A percentile compares a stretch with the other conserved stretches of the same genome.
These are phyloP conservation scores for Diddensiella santjacobensis DNA, from an alignment of 805 yeast species.

Conservation along the genomic window DNA sequence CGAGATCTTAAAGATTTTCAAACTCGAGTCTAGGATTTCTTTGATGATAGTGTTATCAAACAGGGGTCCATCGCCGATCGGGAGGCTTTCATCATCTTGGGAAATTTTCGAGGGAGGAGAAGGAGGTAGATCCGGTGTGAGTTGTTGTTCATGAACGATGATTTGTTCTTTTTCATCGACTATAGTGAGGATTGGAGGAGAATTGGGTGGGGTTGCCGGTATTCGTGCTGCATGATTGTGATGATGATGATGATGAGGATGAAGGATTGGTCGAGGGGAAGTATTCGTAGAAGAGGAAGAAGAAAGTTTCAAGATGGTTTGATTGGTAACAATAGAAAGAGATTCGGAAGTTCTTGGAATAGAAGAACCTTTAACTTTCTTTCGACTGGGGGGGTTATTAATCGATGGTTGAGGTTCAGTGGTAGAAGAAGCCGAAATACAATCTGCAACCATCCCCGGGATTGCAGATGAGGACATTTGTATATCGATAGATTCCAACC, in stretches of 20 bases:
- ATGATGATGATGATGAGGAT: neutral
- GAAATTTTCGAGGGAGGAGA: constrained; percentile 3
- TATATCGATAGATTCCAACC: too few species aligned
- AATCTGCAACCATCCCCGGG: neutral
- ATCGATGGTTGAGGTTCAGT: neutral
- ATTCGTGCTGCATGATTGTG: neutral
- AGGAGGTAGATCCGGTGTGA: neutral
- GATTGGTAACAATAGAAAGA: too few species aligned
- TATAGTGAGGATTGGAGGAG: neutral
- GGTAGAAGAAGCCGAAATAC: neutral
- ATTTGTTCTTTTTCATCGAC: constrained; percentile 1
- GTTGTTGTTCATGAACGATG: neutral
- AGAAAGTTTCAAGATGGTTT: too few species aligned
- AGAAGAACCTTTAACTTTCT: neutral
- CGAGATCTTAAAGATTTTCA: constrained; percentile 13
- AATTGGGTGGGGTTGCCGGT: constrained; percentile 1
- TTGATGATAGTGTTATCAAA: neutral
- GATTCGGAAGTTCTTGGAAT: neutral
- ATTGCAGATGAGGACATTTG: neutral
- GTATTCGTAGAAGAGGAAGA: too few species aligned
- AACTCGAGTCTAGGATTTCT: neutral
- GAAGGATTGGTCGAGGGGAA: too few species aligned
- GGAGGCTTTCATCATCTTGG: neutral
- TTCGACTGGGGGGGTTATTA: too few species aligned
- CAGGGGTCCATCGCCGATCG: neutral